phyloP scores from a whole-genome alignment of 2,329 filamentous ascomycete genomes.

The Aureobasidium sp. region DNA sequence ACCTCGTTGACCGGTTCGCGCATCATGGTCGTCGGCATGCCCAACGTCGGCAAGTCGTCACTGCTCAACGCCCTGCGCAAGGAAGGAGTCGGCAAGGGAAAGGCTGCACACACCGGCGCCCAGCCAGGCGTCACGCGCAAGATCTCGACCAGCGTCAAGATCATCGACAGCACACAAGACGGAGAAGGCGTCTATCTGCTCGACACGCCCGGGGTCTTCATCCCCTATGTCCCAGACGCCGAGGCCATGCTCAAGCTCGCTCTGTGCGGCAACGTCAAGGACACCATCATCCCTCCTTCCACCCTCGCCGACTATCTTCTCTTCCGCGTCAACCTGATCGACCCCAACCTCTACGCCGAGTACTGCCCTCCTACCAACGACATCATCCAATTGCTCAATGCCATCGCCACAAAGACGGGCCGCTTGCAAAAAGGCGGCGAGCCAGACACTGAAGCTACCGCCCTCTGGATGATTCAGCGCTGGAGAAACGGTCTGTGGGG shows the following conservation, averaged over 20 bases:
- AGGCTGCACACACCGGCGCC: constrained; percentile 74
- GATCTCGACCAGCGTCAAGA: constrained; percentile 69
- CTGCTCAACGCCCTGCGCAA: constrained; percentile 80
- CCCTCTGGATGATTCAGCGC: constrained; percentile 71
- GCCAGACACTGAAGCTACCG: constrained; percentile 64
- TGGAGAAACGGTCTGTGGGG: constrained; percentile 76
- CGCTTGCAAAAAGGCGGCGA: constrained; percentile 66
- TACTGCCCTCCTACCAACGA: constrained; percentile 76
- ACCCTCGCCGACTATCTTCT: constrained; percentile 86
- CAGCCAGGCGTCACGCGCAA: constrained; percentile 88
- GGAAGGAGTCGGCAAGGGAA: constrained; percentile 57
- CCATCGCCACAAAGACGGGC: constrained; percentile 67
- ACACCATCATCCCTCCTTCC: constrained; percentile 70
- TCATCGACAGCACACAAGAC: constrained; percentile 48
- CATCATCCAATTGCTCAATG: constrained; percentile 62
- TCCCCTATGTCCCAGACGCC: constrained; percentile 79
- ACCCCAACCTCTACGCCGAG: constrained; percentile 55
- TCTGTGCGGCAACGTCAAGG: constrained; percentile 83
- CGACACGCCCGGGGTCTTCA: constrained; percentile 91
- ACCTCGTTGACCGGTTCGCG: constrained; percentile 72
- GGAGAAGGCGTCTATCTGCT: constrained; percentile 68
- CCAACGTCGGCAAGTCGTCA: constrained; percentile 92
- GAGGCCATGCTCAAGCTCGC: constrained; percentile 94
- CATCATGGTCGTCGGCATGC: constrained; percentile 90
- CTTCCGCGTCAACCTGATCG: constrained; percentile 67